Conservation (phyloP, 441 rosid species). For the Pelargonium cotyledonis region DNA sequence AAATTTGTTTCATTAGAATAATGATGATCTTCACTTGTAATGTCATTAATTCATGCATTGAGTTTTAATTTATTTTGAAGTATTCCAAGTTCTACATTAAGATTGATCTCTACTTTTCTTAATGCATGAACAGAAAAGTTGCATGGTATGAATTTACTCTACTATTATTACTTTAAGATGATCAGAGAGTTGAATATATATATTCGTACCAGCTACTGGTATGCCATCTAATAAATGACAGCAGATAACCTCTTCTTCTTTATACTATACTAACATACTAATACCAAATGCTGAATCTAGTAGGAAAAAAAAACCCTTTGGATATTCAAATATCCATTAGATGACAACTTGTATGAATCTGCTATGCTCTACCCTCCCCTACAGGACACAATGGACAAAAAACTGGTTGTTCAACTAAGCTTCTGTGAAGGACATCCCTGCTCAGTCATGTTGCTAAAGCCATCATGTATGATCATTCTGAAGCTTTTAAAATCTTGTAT, state of each 20-base stretch:
- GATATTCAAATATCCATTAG: neutral
- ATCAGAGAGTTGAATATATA: neutral
- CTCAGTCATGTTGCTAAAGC: neutral
- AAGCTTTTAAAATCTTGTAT: neutral
- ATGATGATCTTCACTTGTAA: no score
- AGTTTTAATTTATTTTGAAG: neutral
- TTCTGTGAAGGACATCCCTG: neutral
- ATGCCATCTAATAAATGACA: neutral
- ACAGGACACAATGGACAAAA: neutral
- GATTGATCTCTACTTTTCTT: no score
- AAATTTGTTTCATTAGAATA: neutral
- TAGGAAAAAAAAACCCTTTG: neutral
- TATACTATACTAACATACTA: neutral
- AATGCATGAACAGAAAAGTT: no score
- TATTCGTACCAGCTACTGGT: neutral
- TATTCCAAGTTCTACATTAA: no score
- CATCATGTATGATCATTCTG: constrained; percentile 5
- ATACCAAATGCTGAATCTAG: neutral
- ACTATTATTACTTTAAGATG: neutral
- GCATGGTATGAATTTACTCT: no score
- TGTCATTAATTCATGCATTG: no score
- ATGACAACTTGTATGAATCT: constrained; percentile 7
- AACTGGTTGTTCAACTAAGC: neutral
- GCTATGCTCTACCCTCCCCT: neutral
- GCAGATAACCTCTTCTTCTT: neutral